A percentile compares a stretch with the other conserved stretches of the same genome.
Evolutionary conservation across 2,329 filamentous ascomycete species (phyloP).

Genomic region (Thielaviopsis euricoi): DNA sequence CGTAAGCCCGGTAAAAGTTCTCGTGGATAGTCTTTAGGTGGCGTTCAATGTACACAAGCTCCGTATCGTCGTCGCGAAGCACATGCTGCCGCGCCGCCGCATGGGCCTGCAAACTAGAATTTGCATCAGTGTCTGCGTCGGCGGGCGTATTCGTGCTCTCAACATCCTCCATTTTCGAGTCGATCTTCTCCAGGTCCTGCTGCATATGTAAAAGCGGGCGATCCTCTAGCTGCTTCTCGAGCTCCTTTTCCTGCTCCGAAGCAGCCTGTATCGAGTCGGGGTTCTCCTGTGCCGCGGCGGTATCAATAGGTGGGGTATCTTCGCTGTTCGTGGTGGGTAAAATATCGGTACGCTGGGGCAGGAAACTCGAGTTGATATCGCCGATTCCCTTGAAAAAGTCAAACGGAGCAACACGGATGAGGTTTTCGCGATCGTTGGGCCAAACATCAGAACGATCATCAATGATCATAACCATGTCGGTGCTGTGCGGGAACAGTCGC

Average conservation of each 20-base stretch:
- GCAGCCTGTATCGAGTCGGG: conserved; percentile 51
- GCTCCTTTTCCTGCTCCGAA: conserved; percentile 66
- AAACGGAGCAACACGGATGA: conserved; percentile 89
- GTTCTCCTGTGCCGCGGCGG: conserved; percentile 46
- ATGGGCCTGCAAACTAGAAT: conserved; percentile 16
- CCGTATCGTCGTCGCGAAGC: conserved; percentile 73
- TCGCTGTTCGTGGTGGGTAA: conserved; percentile 17
- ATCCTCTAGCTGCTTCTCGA: conserved; percentile 79
- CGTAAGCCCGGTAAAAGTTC: conserved; percentile 72
- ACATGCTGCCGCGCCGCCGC: conserved; percentile 49
- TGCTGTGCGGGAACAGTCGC: conserved; percentile 86
- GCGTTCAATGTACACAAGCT: conserved; percentile 60
- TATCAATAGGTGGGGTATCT: conserved; percentile 11
- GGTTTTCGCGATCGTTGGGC: conserved; percentile 74
- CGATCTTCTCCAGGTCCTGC: conserved; percentile 72
- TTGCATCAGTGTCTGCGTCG: conserved; percentile 16
- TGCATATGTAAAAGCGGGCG: conserved; percentile 84
- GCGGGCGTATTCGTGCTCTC: conserved; percentile 24
- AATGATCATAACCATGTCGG: conserved; percentile 98
- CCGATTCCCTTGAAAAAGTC: conserved; percentile 98
- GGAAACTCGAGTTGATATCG: conserved; percentile 94
- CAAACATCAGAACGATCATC: conserved; percentile 95
- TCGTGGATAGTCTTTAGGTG: conserved; percentile 62
- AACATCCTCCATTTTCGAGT: conserved; percentile 35
- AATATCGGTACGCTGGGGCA: conserved; percentile 58